phyloP scores from a whole-genome alignment of 495 filamentous ascomycete genomes.

The Bryoglossum gracile region DNA sequence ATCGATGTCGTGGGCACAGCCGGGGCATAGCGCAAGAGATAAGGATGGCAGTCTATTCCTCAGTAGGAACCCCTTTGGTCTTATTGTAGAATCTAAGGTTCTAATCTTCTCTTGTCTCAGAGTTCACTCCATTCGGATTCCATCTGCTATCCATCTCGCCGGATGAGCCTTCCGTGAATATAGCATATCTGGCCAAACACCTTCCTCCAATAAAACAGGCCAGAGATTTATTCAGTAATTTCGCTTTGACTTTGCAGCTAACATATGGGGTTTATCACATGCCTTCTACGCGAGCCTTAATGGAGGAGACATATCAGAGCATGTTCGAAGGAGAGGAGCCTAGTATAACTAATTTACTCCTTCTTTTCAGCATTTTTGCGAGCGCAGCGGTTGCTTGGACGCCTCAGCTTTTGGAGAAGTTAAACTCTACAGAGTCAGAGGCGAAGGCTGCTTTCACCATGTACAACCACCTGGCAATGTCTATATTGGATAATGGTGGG shows the following conservation, averaged over 20 bases:
- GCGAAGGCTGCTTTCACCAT: background rate
- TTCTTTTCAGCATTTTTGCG: constrained; percentile 6
- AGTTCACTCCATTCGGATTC: constrained; percentile 2
- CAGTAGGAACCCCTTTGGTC: constrained; percentile 1
- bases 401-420: constrained; percentile 2
- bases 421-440: background rate
- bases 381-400: constrained; percentile 2
- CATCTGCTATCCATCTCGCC: background rate
- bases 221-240: constrained; percentile 4
- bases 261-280: constrained; percentile 2
- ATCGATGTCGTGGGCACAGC: background rate
- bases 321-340: background rate
- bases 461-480: constrained; percentile 3
- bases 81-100: background rate
- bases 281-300: constrained; percentile 1
- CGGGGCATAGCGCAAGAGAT: background rate
- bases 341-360: background rate
- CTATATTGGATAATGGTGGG: background rate
- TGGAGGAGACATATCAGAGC: constrained; percentile 6
- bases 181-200: background rate
- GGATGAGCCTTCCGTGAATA: constrained; percentile 2
- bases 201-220: constrained; percentile 6
- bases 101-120: background rate
- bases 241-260: constrained; percentile 1
- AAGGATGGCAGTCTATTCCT: background rate